phyloP scores from a whole-genome alignment of 2,329 filamentous ascomycete genomes.

The Penicillium capsulatum region DNA sequence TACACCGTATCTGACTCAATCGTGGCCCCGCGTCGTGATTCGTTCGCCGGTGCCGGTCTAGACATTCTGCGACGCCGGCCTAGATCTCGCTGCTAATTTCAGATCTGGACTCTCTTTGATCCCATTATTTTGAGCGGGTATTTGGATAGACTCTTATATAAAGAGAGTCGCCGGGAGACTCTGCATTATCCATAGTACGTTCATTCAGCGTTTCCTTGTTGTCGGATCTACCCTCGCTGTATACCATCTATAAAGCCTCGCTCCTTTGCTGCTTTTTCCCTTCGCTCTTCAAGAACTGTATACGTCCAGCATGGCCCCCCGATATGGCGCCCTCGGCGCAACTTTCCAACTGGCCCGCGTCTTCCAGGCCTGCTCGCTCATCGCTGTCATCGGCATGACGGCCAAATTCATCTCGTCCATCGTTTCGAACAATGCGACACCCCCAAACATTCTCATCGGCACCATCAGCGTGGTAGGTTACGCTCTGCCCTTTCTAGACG shows the following conservation, averaged over 20 bases:
- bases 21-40: too few relatives aligned
- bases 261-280: background rate
- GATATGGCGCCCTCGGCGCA: slow-evolving; percentile 68
- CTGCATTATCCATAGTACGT: background rate
- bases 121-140: too few relatives aligned
- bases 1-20: too few relatives aligned
- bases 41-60: too few relatives aligned
- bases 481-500: background rate
- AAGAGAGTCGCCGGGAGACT: background rate
- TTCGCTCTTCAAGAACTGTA: slow-evolving; percentile 5
- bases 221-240: background rate
- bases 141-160: too few relatives aligned
- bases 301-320: slow-evolving; percentile 22
- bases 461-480: slow-evolving; percentile 72
- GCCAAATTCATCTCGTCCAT: slow-evolving; percentile 79
- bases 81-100: too few relatives aligned
- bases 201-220: slow-evolving; percentile 7
- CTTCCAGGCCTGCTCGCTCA: slow-evolving; percentile 66
- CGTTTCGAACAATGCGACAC: slow-evolving; percentile 59
- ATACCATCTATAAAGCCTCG: background rate
- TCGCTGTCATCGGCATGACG: slow-evolving; percentile 73
- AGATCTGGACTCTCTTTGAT: too few relatives aligned
- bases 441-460: slow-evolving; percentile 69
- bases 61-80: too few relatives aligned
- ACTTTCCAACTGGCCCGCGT: slow-evolving; percentile 71